These are phyloP conservation scores for Halenospora varia DNA, from an alignment of 495 filamentous ascomycete genomes.

Conservation along the genomic window DNA sequence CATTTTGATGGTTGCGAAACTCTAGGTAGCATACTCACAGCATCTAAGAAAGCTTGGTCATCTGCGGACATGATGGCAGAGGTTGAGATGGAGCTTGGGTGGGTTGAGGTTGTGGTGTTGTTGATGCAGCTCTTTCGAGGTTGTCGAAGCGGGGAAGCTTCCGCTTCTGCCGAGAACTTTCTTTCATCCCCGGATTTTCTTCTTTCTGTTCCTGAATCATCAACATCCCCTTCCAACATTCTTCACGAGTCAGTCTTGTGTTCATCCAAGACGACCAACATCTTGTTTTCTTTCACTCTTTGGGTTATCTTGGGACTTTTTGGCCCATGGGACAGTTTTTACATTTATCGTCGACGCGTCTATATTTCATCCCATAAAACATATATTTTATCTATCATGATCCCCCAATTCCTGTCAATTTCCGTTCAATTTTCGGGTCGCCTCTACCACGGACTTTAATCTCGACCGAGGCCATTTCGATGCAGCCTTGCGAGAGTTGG, in stretches of 20 bases:
- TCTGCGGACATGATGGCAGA: slow-evolving; percentile 51
- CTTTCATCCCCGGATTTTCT: not conserved
- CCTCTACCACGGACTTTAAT: too few relatives aligned
- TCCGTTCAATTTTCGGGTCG: too few relatives aligned
- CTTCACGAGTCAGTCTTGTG: not conserved
- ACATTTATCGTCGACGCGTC: too few relatives aligned
- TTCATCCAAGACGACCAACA: not conserved
- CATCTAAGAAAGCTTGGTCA: slow-evolving; percentile 59
- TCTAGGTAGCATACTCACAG: slow-evolving; percentile 38
- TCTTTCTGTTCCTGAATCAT: not conserved
- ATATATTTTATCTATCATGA: too few relatives aligned
- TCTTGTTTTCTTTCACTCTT: not conserved
- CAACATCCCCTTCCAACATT: too few relatives aligned
- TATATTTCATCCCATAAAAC: too few relatives aligned
- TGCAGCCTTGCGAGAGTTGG: too few relatives aligned
- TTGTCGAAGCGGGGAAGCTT: not conserved
- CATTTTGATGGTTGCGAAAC: not conserved
- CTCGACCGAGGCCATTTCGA: too few relatives aligned
- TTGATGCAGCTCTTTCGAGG: slow-evolving; percentile 1
- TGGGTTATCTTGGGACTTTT: too few relatives aligned
- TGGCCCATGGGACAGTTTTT: too few relatives aligned
- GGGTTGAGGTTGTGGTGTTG: not conserved
- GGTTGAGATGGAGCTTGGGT: not conserved
- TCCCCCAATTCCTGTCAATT: too few relatives aligned
- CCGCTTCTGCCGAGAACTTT: not conserved